phyloP scores from a whole-genome alignment of 148 eudicot species.

The Talinum fruticosum region DNA sequence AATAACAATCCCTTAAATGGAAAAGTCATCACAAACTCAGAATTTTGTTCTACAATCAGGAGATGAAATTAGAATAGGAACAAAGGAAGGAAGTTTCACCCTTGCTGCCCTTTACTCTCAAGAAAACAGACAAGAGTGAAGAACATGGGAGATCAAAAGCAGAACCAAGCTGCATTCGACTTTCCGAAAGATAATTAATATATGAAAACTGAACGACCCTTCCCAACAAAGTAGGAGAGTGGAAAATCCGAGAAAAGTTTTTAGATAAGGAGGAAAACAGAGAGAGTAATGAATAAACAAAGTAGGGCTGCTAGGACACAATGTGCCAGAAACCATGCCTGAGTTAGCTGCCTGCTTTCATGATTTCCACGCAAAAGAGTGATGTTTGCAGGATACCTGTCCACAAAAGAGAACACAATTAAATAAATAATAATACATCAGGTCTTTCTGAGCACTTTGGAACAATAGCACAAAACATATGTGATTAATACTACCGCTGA shows the following conservation, averaged over 20 bases:
- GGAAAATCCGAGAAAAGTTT: too few relatives aligned
- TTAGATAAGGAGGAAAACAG: too few relatives aligned
- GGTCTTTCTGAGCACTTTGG: background rate
- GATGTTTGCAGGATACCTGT: conserved; percentile 93
- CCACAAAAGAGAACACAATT: conserved; percentile 16
- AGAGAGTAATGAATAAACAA: background rate
- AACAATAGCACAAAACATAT: conserved; percentile 5
- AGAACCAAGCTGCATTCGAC: background rate
- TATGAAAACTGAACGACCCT: background rate
- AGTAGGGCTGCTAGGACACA: background rate
- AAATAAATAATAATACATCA: background rate
- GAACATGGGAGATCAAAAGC: background rate
- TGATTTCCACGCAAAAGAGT: conserved; percentile 98
- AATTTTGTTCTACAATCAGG: too few relatives aligned
- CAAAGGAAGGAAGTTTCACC: too few relatives aligned
- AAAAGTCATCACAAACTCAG: background rate
- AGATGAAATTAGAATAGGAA: too few relatives aligned
- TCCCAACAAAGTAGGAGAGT: background rate
- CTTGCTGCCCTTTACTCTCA: too few relatives aligned
- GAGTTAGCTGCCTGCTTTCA: conserved; percentile 96
- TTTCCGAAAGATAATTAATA: background rate
- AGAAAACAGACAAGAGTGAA: too few relatives aligned
- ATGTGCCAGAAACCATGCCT: conserved; percentile 42
- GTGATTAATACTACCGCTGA: background rate
- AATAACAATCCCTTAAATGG: background rate